phyloP scores from a whole-genome alignment of 2,329 filamentous ascomycete species.

The Penicillium sp. region DNA sequence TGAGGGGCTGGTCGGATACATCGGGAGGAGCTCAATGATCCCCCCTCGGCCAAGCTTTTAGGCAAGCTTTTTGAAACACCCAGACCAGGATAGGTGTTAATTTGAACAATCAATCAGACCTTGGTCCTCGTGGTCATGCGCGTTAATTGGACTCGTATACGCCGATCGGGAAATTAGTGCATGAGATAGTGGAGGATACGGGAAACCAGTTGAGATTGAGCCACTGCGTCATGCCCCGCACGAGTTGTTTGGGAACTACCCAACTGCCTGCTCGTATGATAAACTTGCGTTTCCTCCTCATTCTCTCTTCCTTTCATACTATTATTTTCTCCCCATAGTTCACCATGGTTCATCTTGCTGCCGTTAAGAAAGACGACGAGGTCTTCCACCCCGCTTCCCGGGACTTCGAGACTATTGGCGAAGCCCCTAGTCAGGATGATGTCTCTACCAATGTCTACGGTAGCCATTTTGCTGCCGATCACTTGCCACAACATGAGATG shows the following conservation, averaged over 20 bases:
- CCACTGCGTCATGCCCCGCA: background rate
- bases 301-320: background rate
- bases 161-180: background rate
- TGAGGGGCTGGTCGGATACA: slow-evolving; percentile 11
- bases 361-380: slow-evolving; percentile 39
- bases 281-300: background rate
- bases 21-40: slow-evolving; percentile 9
- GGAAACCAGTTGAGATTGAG: background rate
- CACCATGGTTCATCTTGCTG: slow-evolving; percentile 46
- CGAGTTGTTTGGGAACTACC: no score
- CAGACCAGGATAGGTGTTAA: background rate
- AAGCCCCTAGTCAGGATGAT: slow-evolving; percentile 45
- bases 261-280: no score
- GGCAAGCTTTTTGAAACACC: slow-evolving; percentile 15
- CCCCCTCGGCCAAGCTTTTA: slow-evolving; percentile 24
- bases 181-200: background rate
- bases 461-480: slow-evolving; percentile 74
- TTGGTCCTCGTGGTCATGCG: background rate
- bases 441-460: slow-evolving; percentile 83
- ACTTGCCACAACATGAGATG: slow-evolving; percentile 82
- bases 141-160: background rate
- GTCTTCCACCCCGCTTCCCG: slow-evolving; percentile 37
- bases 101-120: background rate
- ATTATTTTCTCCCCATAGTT: background rate
- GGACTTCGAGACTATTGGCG: slow-evolving; percentile 48